Base-by-base conservation (phyloP, 768 basidiomycete species). In the Naganishia onofrii region DNA sequence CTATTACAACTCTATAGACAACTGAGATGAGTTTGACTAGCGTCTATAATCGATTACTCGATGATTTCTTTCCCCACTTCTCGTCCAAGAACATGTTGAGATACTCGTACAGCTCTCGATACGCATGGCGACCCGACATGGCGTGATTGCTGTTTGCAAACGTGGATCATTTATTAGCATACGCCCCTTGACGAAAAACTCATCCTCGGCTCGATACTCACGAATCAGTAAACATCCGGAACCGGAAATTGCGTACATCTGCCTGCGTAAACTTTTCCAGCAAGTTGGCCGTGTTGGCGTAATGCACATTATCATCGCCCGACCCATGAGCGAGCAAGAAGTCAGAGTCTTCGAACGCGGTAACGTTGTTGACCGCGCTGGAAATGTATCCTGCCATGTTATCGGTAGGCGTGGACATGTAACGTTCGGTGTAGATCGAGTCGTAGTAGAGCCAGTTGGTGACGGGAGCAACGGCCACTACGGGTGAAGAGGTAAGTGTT, bases 191-290 rank as follows among this genome's bases (percentile, higher is more conserved):
- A n/a, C 13, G 6, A 17, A 26, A 32, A 28, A 7, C n/a, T 12
- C 54, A 53, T 68, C 48, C 48, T 51, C n/a, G 21, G 46, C 48
- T 3, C 21, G n/a, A 26, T 10, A 79, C 86, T 76, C 70, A 91
- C 90, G 91, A 92, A 82, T 99, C 96, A 28, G 93, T 93, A 82
- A 97, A 99, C 91, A 97, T 92, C 77, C 94, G 86, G 82, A 97
- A 96, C 76, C 89, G 76, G 78, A 81, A 84, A 7, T 77, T 85
- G 76, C 89, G 90, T 54, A 97, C 86, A 68, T 87, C 83, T 29
- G 84, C 88, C 74, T 84, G 83, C 0, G 93, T 97, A 74, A 99
- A 86, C 88, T 96, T 93, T 81, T 98, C 95, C 42, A 99, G 82
- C 76, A 99, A 77, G 74, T 90, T 90, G 15, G 93, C 93, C 66